These are phyloP conservation scores for Pleoardoris graminearum DNA, from an alignment of 2,329 filamentous ascomycete species.

Conservation along the genomic window DNA sequence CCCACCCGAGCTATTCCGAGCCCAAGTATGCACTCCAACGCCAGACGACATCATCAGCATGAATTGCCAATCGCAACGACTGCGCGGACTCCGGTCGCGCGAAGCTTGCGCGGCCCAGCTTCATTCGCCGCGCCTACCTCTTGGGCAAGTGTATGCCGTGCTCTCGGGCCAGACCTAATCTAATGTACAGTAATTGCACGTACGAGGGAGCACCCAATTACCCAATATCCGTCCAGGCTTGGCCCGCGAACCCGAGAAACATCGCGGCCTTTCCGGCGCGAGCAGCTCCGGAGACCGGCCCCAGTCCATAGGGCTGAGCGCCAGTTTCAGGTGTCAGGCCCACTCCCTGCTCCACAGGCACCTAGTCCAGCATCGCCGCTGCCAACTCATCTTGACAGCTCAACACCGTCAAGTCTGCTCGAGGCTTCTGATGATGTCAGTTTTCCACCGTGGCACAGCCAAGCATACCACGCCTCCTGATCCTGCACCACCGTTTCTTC, in stretches of 20 bases:
- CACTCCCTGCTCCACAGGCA: too few relatives aligned
- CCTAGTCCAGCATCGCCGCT: too few relatives aligned
- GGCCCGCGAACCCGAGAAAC: background rate
- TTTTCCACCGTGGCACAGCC: constrained; percentile 12
- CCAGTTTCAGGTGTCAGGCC: too few relatives aligned
- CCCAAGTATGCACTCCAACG: background rate
- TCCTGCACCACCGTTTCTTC: constrained; percentile 14
- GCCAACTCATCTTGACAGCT: background rate
- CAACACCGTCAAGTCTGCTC: background rate
- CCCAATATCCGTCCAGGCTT: too few relatives aligned
- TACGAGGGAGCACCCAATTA: background rate
- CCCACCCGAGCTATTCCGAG: background rate
- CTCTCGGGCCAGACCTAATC: background rate
- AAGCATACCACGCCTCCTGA: constrained; percentile 12
- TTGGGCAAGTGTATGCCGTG: background rate
- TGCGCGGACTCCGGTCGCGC: background rate
- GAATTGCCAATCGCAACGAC: background rate
- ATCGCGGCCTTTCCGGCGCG: background rate
- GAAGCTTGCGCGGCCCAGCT: background rate
- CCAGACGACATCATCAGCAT: background rate
- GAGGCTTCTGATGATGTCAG: too few relatives aligned
- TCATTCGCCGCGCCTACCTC: background rate
- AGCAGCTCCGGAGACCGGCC: background rate
- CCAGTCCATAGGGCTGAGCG: constrained; percentile 6
- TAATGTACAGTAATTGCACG: background rate